Conservation (phyloP, 345 rosid genomes). For the Anacardium occidentale region DNA sequence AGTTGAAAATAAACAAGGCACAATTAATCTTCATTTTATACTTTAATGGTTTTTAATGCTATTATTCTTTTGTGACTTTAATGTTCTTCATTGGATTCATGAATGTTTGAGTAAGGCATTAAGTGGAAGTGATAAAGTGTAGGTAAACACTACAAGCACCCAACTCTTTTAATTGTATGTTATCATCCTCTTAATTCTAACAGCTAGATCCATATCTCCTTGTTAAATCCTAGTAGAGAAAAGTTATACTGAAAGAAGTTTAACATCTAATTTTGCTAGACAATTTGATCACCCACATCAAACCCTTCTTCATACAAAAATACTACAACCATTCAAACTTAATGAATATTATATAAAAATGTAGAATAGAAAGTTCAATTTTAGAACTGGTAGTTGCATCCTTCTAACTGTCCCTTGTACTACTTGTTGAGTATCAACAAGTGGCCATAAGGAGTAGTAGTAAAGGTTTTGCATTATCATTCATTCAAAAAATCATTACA, state of each 20-base stretch:
- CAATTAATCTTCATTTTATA: no score
- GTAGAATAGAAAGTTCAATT: neutral
- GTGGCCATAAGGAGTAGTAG: neutral
- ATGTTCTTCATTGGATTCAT: no score
- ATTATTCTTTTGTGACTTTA: no score
- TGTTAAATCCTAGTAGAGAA: neutral
- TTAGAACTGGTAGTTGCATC: neutral
- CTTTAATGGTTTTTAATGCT: no score
- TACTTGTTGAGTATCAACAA: neutral
- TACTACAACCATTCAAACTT: no score
- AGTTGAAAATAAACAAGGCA: no score
- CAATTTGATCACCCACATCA: neutral
- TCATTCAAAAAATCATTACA: no score
- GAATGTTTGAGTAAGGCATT: no score
- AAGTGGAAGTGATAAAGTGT: no score
- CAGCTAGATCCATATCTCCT: neutral
- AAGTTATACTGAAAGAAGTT: neutral
- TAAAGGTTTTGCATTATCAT: no score
- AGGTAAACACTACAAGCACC: no score
- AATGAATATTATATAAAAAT: neutral
- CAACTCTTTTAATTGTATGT: no score
- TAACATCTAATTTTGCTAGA: neutral
- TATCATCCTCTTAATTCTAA: neutral
- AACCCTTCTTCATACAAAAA: neutral
- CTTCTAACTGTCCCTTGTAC: neutral